phyloP scores from a whole-genome alignment of 1,284 basidiomycete genomes.

The Bjerkandera adusta region DNA sequence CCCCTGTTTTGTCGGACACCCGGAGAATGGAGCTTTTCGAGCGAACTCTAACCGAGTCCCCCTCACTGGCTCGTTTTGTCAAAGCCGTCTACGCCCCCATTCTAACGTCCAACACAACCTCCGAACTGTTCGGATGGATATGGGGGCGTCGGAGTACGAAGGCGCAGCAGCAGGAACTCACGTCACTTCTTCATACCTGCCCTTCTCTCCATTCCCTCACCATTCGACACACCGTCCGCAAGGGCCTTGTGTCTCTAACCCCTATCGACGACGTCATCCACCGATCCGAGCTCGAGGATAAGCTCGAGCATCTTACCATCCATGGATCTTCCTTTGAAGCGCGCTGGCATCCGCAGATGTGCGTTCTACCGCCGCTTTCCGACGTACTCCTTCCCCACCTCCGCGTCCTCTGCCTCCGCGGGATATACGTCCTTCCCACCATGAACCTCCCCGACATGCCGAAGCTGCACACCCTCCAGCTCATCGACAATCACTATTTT shows the following conservation, averaged over 20 bases:
- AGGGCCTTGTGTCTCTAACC: constrained; percentile 2
- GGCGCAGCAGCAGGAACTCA: constrained; percentile 5
- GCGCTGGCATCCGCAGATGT: constrained; percentile 12
- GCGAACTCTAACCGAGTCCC: constrained; percentile 5
- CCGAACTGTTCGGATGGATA: constrained; percentile 12
- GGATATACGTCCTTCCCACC: constrained; percentile 12
- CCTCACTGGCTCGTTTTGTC: constrained; percentile 10
- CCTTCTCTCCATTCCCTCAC: constrained; percentile 8
- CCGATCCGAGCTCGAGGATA: background rate
- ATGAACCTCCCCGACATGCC: constrained; percentile 11
- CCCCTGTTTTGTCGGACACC: constrained; percentile 9
- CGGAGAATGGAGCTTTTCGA: constrained; percentile 11
- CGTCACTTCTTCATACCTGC: constrained; percentile 1
- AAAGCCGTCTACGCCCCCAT: constrained; percentile 14
- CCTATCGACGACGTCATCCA: constrained; percentile 7
- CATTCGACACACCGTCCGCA: constrained; percentile 9
- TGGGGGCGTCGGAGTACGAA: constrained; percentile 5
- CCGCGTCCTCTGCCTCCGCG: constrained; percentile 12
- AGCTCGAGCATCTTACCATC: constrained; percentile 7
- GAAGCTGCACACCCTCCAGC: constrained; percentile 9
- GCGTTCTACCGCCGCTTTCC: constrained; percentile 4
- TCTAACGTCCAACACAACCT: background rate
- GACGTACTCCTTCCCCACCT: constrained; percentile 6
- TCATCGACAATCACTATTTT: constrained; percentile 14
- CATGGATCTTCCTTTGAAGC: constrained; percentile 14